Conservation (phyloP, 2,329 filamentous ascomycete genomes). For the Cryphonectria nitschkei region DNA sequence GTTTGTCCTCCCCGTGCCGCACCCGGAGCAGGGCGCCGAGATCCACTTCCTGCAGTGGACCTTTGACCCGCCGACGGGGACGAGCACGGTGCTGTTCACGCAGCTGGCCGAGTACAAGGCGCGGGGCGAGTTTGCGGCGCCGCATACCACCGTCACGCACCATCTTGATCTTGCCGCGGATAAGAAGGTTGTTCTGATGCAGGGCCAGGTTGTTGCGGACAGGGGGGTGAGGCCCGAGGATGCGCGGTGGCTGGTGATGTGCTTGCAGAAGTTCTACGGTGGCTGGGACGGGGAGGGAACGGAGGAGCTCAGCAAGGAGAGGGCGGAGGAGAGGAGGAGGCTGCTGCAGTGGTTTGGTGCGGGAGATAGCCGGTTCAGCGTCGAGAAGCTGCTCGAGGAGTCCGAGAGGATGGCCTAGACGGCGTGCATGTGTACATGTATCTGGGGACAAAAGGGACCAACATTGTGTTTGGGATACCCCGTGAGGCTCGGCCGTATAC, state of each 20-base stretch:
- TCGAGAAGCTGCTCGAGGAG: constrained; percentile 87
- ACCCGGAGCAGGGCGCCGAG: constrained; percentile 71
- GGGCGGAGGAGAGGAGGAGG: constrained; percentile 64
- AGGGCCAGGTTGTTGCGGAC: constrained; percentile 77
- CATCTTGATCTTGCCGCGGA: constrained; percentile 77
- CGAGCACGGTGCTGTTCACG: constrained; percentile 85
- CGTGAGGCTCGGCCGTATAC: constrained; percentile 11
- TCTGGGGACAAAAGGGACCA: not conserved
- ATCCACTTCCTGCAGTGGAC: constrained; percentile 98
- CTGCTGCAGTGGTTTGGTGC: constrained; percentile 80
- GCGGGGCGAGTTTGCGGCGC: constrained; percentile 84
- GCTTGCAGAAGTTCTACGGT: constrained; percentile 91
- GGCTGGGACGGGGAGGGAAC: constrained; percentile 56
- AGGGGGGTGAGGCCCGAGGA: constrained; percentile 78
- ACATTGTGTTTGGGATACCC: constrained; percentile 10
- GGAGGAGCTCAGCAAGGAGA: constrained; percentile 52
- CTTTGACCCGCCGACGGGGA: constrained; percentile 70
- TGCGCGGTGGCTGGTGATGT: constrained; percentile 89
- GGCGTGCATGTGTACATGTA: too few relatives aligned
- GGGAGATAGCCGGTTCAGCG: constrained; percentile 78
- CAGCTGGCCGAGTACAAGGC: constrained; percentile 92
- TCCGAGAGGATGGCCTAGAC: constrained; percentile 73
- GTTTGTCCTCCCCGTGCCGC: constrained; percentile 88
- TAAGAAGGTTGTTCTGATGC: constrained; percentile 82
- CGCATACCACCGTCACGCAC: constrained; percentile 93